phyloP scores from a whole-genome alignment of 176 grass and related monocot species.

The Guadua angustifolia region DNA sequence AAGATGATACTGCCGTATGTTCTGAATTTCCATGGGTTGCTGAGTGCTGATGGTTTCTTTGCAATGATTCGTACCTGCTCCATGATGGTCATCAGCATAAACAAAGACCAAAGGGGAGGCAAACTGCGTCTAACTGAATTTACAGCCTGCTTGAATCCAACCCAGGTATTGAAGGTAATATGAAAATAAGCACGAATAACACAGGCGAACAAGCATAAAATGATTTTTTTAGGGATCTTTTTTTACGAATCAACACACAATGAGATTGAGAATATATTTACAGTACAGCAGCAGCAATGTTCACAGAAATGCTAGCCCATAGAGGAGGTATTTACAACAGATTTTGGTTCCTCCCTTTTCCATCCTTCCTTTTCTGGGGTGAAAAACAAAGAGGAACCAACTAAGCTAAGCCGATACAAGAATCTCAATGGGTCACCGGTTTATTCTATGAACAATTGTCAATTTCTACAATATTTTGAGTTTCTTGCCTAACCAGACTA shows the following conservation, averaged over 20 bases:
- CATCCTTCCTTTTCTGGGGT: neutral
- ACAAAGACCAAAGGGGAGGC: neutral
- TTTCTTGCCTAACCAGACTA: neutral
- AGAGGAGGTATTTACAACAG: no score
- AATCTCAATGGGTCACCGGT: neutral
- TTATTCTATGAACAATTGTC: neutral
- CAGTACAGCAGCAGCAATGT: no score
- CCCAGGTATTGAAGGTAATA: neutral
- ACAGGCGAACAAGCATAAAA: neutral
- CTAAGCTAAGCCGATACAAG: neutral
- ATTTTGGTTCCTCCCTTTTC: neutral
- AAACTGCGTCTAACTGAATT: neutral
- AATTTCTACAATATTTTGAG: neutral
- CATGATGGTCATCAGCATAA: no score
- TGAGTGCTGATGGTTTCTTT: neutral
- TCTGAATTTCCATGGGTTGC: neutral
- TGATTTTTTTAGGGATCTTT: neutral
- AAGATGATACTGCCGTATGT: neutral
- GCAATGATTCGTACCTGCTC: no score
- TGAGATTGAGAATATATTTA: no score
- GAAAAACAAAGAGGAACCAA: neutral
- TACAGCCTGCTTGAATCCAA: neutral
- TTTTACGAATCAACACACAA: neutral
- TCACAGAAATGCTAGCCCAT: no score
- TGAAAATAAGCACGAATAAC: neutral